Conservation (phyloP, 164 flowering plant genomes). For the Kalanchoe fedtschenkoi region DNA sequence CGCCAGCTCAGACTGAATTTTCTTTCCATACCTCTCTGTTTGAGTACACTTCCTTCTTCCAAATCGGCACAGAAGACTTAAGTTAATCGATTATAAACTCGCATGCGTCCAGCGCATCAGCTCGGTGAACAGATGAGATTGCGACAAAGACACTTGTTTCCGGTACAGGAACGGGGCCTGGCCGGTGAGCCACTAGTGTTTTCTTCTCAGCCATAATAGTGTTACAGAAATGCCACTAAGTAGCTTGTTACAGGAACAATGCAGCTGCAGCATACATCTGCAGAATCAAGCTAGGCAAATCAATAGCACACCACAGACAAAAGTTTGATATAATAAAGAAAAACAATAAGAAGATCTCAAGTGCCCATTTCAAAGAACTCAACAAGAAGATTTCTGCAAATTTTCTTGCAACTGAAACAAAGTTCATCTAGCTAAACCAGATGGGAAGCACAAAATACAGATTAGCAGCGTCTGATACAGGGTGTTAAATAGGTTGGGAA, state of each 20-base stretch:
- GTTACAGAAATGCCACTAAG: background rate
- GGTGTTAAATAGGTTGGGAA: too few relatives aligned
- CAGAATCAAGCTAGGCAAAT: background rate
- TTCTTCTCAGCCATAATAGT: slow-evolving; percentile 31
- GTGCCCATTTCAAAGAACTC: background rate
- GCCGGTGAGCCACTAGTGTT: slow-evolving; percentile 57
- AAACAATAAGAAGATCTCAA: background rate
- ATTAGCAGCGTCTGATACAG: too few relatives aligned
- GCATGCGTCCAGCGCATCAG: slow-evolving; percentile 75
- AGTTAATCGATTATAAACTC: slow-evolving; percentile 78
- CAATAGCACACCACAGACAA: background rate
- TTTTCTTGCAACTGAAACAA: too few relatives aligned
- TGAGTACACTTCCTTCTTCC: slow-evolving; percentile 91
- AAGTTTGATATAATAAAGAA: background rate
- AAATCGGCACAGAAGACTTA: slow-evolving; percentile 89
- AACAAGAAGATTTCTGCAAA: background rate
- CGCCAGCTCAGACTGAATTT: slow-evolving; percentile 44
- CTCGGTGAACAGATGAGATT: slow-evolving; percentile 68
- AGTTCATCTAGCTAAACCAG: too few relatives aligned
- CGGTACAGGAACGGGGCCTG: slow-evolving; percentile 75
- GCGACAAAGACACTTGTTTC: slow-evolving; percentile 85
- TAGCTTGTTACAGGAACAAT: background rate
- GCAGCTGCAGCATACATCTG: background rate
- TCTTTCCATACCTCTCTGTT: slow-evolving; percentile 98
- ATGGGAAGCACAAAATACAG: too few relatives aligned